Conservation (phyloP, 495 filamentous ascomycete genomes). For the Lichina pygmaea region DNA sequence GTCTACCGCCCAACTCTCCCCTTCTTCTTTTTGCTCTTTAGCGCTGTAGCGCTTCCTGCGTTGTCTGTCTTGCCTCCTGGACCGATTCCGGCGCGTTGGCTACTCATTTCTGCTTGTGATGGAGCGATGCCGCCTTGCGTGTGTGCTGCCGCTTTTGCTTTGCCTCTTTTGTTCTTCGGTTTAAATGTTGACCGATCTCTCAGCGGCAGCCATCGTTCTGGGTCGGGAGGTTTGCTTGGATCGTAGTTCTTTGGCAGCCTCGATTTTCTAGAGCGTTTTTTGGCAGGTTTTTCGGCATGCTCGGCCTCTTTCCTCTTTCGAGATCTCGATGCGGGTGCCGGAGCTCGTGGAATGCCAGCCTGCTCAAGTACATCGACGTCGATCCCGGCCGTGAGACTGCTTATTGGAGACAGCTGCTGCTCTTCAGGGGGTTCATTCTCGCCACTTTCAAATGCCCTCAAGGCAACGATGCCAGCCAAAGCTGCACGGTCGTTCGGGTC, state of each 20-base stretch:
- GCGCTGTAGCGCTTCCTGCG: background rate
- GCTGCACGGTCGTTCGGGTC: conserved; percentile 36
- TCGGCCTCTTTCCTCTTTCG: conserved; percentile 31
- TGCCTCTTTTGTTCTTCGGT: conserved; percentile 77
- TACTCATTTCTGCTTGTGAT: conserved; percentile 34
- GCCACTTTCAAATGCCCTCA: conserved; percentile 42
- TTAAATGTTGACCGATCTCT: conserved; percentile 67
- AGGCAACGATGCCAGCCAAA: conserved; percentile 59
- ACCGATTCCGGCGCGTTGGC: conserved; percentile 28
- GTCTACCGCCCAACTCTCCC: background rate
- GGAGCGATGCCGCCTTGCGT: conserved; percentile 51
- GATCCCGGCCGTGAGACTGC: conserved; percentile 34
- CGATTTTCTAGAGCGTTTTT: conserved; percentile 39
- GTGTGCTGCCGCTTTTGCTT: conserved; percentile 44
- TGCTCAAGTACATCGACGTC: conserved; percentile 45
- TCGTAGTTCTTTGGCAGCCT: conserved; percentile 59
- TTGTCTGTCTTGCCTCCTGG: conserved; percentile 28
- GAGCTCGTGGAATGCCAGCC: conserved; percentile 43
- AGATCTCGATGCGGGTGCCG: conserved; percentile 13
- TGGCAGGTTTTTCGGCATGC: conserved; percentile 17
- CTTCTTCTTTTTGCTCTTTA: conserved; percentile 4
- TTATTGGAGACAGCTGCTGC: conserved; percentile 33
- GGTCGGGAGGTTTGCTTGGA: conserved; percentile 46
- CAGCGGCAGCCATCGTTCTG: conserved; percentile 80
- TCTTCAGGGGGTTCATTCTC: conserved; percentile 29